A percentile compares a stretch with the other conserved stretches of the same genome.
These are phyloP conservation scores for Neoboletus subvelutipes DNA, from an alignment of 768 basidiomycete species.

Conservation along the genomic window DNA sequence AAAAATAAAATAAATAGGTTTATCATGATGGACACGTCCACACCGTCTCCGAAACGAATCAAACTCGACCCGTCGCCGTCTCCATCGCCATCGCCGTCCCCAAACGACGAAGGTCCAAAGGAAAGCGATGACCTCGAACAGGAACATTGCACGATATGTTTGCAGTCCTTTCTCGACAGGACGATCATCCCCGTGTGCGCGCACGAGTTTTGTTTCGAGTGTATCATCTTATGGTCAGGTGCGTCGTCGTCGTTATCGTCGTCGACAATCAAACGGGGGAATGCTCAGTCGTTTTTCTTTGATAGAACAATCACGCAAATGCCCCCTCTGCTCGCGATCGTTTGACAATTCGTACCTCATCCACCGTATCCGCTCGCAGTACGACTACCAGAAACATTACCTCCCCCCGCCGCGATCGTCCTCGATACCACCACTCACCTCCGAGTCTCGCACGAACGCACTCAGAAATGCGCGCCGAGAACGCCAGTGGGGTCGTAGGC, in stretches of 20 bases:
- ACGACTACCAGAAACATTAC: slow-evolving; percentile 81
- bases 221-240: slow-evolving; percentile 86
- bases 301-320: slow-evolving; percentile 72
- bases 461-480: slow-evolving; percentile 37
- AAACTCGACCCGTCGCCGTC: slow-evolving; percentile 34
- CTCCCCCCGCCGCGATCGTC: slow-evolving; percentile 63
- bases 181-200: slow-evolving; percentile 83
- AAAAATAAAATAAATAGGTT: neutral
- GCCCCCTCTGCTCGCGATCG: slow-evolving; percentile 69
- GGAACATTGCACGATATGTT: slow-evolving; percentile 79
- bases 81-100: slow-evolving; percentile 17
- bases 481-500: slow-evolving; percentile 57
- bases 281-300: neutral
- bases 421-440: slow-evolving; percentile 37
- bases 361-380: slow-evolving; percentile 73
- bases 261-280: neutral
- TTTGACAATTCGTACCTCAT: slow-evolving; percentile 72
- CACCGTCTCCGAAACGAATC: slow-evolving; percentile 6
- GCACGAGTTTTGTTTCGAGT: slow-evolving; percentile 94
- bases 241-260: slow-evolving; percentile 18
- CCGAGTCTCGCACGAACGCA: slow-evolving; percentile 27
- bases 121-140: slow-evolving; percentile 5
- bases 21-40: slow-evolving; percentile 11
- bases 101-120: neutral
- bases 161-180: slow-evolving; percentile 73